Evolutionary conservation across 495 filamentous ascomycete genomes (phyloP), one percentile per base, ranked within the genome.

Genomic region (Penicillium simplicissimum): DNA sequence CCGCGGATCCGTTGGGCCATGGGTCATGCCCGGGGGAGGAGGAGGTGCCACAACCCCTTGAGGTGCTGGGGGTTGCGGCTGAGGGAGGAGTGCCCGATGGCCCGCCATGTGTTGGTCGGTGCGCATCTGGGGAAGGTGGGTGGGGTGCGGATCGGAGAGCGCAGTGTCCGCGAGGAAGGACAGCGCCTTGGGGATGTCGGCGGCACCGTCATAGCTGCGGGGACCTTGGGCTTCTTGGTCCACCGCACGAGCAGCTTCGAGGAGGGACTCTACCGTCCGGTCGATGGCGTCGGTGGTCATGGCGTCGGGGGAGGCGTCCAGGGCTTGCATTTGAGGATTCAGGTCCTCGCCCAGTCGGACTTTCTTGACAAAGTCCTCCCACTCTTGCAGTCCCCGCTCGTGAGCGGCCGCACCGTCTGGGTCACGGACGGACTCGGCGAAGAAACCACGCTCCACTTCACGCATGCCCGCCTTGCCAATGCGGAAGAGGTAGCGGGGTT

Each of bases 321-420:
- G 68, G n/a, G 73, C 73, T 43, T 72, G 72, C 71, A 80, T 73
- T 60, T 76, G 76, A 4, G 75, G 75, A 47, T 74, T 71, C 51
- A 78, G 62, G 57, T 78, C 71, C 31, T 72, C 68, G 33, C 74
- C 72, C 42, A 80, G 59, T 34, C 73, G 76, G 34, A 71, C 77
- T 14, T 76, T 72, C 52, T 72, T 75, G 25, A 76, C 59, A 33
- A 81, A 81, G 61, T 81, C 75, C 7, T 79, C 77, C 77, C 77
- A 80, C 65, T 67, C 52, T 57, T 68, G 31, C 55, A 61, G 0
- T 52, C 74, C 74, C 31, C 72, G 73, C 31, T 74, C 69, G 47
- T 69, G 76, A 1, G 70, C 67, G 23, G 67, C 62, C 4, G 79
- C 75, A 0, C 74, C 77, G 8, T 71, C 60, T 23, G 69, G 75